phyloP scores from a whole-genome alignment of 768 basidiomycete genomes.

The Rossbeevera mucosa region DNA sequence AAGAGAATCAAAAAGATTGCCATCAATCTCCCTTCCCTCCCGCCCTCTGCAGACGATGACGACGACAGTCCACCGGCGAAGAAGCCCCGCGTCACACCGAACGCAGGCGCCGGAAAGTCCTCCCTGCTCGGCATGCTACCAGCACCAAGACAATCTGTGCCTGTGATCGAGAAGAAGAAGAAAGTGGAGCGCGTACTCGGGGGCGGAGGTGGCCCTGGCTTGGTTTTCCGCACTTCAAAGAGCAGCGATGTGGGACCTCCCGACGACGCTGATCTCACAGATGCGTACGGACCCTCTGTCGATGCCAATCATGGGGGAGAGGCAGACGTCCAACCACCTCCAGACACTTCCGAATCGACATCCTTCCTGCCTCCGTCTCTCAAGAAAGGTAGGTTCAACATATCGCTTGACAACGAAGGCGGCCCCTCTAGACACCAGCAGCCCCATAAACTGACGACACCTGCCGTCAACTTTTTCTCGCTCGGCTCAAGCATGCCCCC shows the following conservation, averaged over 20 bases:
- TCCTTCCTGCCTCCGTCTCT: conserved; percentile 59
- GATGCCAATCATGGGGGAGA: conserved; percentile 12
- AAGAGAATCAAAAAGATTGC: conserved; percentile 45
- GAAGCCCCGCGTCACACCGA: conserved; percentile 45
- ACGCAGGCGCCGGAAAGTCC: conserved; percentile 53
- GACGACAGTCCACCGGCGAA: conserved; percentile 55
- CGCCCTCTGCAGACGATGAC: conserved; percentile 38
- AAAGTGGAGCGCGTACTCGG: conserved; percentile 61
- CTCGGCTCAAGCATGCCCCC: conserved; percentile 37
- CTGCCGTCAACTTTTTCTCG: conserved; percentile 64
- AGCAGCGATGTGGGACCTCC: conserved; percentile 5
- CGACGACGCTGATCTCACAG: conserved; percentile 16
- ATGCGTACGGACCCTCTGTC: conserved; percentile 18
- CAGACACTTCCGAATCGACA: conserved; percentile 24
- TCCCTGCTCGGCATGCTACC: conserved; percentile 71
- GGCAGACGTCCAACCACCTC: background rate
- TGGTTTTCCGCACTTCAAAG: conserved; percentile 49
- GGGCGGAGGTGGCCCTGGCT: conserved; percentile 53
- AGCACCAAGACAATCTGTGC: conserved; percentile 54
- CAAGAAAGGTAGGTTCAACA: conserved; percentile 54
- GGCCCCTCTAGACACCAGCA: conserved; percentile 9
- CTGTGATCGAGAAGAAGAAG: conserved; percentile 33
- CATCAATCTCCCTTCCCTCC: conserved; percentile 31
- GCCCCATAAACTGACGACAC: conserved; percentile 21
- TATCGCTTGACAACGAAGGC: conserved; percentile 44